Evolutionary conservation across 2,329 filamentous ascomycete genomes (phyloP), one percentile per base, ranked within the genome.

Genomic region (Harringtonia lauricola): DNA sequence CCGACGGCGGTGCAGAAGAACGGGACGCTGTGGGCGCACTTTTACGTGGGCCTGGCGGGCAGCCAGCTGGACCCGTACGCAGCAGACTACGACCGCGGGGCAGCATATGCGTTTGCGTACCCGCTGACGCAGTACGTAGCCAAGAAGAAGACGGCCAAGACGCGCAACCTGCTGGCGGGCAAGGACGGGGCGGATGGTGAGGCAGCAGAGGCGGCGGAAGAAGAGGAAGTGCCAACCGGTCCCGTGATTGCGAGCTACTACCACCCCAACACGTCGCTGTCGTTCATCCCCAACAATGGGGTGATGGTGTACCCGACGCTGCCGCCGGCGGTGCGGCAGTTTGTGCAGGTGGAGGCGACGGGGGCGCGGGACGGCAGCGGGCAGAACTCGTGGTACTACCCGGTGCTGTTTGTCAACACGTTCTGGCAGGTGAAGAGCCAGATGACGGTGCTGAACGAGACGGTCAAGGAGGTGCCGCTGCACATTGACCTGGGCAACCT

Each of bases 351-450:
- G 28, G 92, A 96, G 60, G 63, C 76, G 2, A 88, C 79, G 2
- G 85, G 83, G 38, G 85, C 87, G 36, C 79, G 92, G 47, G 92
- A 98, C 60, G 79, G 72, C 2, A 79, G 79, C 14, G 92, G 92
- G 31, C 76, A 89, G 63, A 87, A 96, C 63, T 82, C 83, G 48
- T 98, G 89, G 89, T 98, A 96, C 54, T 82, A 79, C 58, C 92
- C 92, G 5, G 77, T 95, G 36, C 66, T 96, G 33, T 98, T 87
- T 59, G 70, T 92, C 58, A 98, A 98, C 65, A 94, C 84, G 4
- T 98, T 98, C 65, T 98, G 92, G 92, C 90, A 96, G 64, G 72
- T 98, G 51, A 86, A 77, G 59, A 81, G 74, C 50, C 87, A 96
- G 55, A 96, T 96, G 90, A 86, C 75, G 19, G 74, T 89, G 52